Percentiles rank a stretch among this genome's conserved stretches.
Evolutionary conservation across 371 early-diverging fungal genomes (phyloP).

Genomic region (Mucor irregularis): DNA sequence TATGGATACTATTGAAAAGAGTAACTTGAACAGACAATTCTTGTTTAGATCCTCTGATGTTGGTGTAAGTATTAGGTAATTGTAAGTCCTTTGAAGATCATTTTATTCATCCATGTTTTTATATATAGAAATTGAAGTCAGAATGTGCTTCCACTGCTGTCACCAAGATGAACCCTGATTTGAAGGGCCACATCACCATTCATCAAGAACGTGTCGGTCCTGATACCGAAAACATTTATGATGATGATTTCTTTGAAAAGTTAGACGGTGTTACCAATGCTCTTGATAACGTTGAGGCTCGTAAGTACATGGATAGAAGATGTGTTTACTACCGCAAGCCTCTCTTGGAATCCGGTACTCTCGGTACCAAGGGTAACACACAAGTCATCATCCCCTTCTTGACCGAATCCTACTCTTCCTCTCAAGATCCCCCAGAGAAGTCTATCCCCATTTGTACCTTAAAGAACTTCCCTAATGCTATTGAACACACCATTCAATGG

Average conservation of each 20-base stretch:
- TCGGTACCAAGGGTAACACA: slow-evolving; percentile 99
- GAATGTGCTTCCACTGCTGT: slow-evolving; percentile 94
- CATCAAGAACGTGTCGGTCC: slow-evolving; percentile 96
- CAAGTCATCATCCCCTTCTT: slow-evolving; percentile 94
- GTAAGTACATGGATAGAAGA: slow-evolving; percentile 96
- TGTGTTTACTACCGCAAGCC: slow-evolving; percentile 97
- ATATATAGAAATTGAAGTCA: slow-evolving; percentile 84
- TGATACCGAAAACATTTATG: slow-evolving; percentile 95
- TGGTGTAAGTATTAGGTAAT: slow-evolving; percentile 45
- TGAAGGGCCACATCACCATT: slow-evolving; percentile 76
- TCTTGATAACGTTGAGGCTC: slow-evolving; percentile 99
- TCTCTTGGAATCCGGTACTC: slow-evolving; percentile 98
- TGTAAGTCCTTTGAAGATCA: background rate
- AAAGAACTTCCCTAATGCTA: slow-evolving; percentile 99
- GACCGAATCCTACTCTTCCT: slow-evolving; percentile 99
- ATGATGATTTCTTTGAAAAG: slow-evolving; percentile 91
- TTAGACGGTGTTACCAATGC: slow-evolving; percentile 98
- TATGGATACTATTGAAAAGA: slow-evolving; percentile 99
- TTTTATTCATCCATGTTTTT: background rate
- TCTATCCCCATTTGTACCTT: slow-evolving; percentile 99
- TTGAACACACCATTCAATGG: slow-evolving; percentile 99
- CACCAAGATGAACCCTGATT: slow-evolving; percentile 89
- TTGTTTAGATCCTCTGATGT: slow-evolving; percentile 95
- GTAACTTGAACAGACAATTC: slow-evolving; percentile 98
- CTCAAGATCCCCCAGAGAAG: slow-evolving; percentile 99